Evolutionary conservation across 2,329 filamentous ascomycete species (phyloP).

Genomic region (Fusarium chuoi): DNA sequence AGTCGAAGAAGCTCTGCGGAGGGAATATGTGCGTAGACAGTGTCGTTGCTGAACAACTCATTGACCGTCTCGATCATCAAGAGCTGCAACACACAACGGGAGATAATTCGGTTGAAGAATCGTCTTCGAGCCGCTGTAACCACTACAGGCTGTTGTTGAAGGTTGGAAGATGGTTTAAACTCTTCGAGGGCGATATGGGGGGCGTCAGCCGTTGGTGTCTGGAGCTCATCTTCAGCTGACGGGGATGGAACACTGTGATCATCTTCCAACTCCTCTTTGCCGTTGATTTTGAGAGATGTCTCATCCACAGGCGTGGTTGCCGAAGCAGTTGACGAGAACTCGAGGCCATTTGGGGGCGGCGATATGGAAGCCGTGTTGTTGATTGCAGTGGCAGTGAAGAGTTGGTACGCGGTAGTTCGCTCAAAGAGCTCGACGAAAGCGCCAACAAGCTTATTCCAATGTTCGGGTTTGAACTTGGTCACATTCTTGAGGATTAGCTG

Average conservation of each 20-base stretch:
- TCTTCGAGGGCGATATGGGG: slow-evolving; percentile 76
- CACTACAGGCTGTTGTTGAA: slow-evolving; percentile 89
- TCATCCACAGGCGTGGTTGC: slow-evolving; percentile 58
- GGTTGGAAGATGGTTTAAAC: slow-evolving; percentile 79
- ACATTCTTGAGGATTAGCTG: slow-evolving; percentile 98
- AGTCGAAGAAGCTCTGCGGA: slow-evolving; percentile 88
- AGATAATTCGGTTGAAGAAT: slow-evolving; percentile 99
- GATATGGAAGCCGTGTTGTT: slow-evolving; percentile 63
- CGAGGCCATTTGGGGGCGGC: slow-evolving; percentile 62
- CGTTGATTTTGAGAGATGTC: slow-evolving; percentile 71
- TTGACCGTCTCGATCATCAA: slow-evolving; percentile 99
- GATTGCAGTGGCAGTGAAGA: slow-evolving; percentile 84
- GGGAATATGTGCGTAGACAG: slow-evolving; percentile 93
- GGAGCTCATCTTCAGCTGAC: slow-evolving; percentile 50
- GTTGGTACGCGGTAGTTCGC: slow-evolving; percentile 90
- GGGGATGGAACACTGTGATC: slow-evolving; percentile 48
- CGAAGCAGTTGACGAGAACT: slow-evolving; percentile 58
- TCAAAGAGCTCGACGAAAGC: slow-evolving; percentile 97
- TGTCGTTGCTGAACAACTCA: slow-evolving; percentile 97
- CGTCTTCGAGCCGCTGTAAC: slow-evolving; percentile 92
- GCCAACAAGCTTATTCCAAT: slow-evolving; percentile 95
- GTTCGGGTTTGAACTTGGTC: slow-evolving; percentile 83
- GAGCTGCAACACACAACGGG: slow-evolving; percentile 94
- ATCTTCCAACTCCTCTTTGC: slow-evolving; percentile 55
- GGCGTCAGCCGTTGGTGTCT: slow-evolving; percentile 45